Conservation (phyloP, 1,284 basidiomycete species). For the Abortiporus biennis region DNA sequence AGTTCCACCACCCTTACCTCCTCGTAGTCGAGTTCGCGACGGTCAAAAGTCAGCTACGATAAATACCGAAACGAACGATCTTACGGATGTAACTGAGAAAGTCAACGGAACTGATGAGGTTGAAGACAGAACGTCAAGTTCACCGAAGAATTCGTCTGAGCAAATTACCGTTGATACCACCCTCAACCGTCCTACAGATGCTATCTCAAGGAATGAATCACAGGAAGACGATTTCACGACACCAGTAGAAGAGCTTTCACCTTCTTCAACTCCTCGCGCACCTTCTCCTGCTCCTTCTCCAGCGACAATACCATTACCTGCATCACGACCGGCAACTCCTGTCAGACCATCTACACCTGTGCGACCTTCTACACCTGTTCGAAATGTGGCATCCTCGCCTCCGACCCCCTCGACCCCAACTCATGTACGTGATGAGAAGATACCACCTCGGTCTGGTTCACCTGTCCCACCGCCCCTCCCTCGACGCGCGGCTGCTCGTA, state of each 20-base stretch:
- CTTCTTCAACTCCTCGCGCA: background rate
- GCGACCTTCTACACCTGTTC: background rate
- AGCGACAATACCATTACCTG: constrained; percentile 34
- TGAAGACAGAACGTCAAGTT: too few species aligned
- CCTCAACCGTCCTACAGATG: constrained; percentile 5
- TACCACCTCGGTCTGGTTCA: constrained; percentile 17
- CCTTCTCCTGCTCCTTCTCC: constrained; percentile 15
- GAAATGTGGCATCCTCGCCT: background rate
- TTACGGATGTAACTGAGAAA: background rate
- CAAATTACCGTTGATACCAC: background rate
- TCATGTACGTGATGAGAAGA: constrained; percentile 7
- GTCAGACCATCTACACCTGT: constrained; percentile 6
- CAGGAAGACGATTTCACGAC: constrained; percentile 24
- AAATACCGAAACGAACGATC: constrained; percentile 2
- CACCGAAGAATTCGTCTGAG: background rate
- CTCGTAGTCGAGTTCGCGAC: constrained; percentile 16
- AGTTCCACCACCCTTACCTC: constrained; percentile 19
- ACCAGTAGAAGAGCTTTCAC: constrained; percentile 24
- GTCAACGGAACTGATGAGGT: too few species aligned
- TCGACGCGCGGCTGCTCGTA: constrained; percentile 42
- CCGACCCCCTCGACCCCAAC: background rate
- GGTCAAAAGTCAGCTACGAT: background rate
- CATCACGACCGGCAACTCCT: constrained; percentile 24
- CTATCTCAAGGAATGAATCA: constrained; percentile 15
- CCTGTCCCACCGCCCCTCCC: constrained; percentile 48